Evolutionary conservation across 1,284 basidiomycete species (phyloP).

Genomic region (Calocybe gambosa): DNA sequence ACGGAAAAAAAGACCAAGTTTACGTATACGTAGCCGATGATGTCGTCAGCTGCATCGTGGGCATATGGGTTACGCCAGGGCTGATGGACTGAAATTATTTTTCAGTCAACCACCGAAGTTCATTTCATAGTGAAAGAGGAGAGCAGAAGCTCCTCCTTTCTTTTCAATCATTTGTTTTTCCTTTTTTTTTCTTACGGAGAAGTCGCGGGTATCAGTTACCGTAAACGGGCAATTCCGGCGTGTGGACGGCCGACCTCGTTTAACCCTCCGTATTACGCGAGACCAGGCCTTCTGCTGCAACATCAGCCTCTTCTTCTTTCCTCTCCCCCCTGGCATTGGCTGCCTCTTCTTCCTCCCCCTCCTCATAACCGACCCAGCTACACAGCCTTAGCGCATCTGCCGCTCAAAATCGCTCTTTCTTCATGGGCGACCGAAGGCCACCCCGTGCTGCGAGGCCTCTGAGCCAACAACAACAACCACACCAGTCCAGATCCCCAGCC

Average conservation of each 20-base stretch:
- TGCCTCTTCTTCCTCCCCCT: background rate
- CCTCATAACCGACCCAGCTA: background rate
- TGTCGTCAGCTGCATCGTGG: too few species aligned
- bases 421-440: constrained; percentile 43
- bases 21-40: too few species aligned
- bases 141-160: too few species aligned
- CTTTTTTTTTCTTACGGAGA: too few species aligned
- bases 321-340: background rate
- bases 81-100: too few species aligned
- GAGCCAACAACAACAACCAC: constrained; percentile 22
- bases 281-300: constrained; percentile 7
- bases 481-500: constrained; percentile 23
- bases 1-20: too few species aligned
- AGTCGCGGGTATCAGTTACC: constrained; percentile 11
- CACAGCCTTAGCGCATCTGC: background rate
- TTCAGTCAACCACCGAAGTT: too few species aligned
- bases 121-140: too few species aligned
- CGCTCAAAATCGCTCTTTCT: constrained; percentile 7
- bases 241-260: constrained; percentile 2
- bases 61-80: too few species aligned
- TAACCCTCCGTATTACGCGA: constrained; percentile 10
- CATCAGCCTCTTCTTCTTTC: constrained; percentile 4
- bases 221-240: constrained; percentile 12
- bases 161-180: too few species aligned
- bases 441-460: constrained; percentile 39